Percentiles rank a stretch among this genome's conserved stretches.
phyloP scores from a whole-genome alignment of 208 protist species.

The Acanthamoeba triangularis region DNA sequence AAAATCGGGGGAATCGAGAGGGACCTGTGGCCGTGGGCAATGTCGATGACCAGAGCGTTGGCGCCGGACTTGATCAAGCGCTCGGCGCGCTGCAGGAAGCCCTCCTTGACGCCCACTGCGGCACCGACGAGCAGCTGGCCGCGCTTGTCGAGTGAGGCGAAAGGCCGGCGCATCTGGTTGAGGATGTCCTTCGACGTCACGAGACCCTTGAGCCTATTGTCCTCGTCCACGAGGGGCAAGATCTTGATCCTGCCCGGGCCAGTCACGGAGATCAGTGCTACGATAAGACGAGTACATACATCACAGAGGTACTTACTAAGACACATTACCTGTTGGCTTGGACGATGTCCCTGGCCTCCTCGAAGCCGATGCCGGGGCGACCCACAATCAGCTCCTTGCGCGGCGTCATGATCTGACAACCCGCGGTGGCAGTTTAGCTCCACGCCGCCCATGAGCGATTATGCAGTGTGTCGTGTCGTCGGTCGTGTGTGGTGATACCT shows the following conservation, averaged over 20 bases:
- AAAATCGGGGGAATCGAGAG: neutral
- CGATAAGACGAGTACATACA: no score
- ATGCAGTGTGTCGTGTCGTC: neutral
- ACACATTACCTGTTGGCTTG: constrained; percentile 90
- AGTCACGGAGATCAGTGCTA: no score
- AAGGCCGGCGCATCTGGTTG: constrained; percentile 78
- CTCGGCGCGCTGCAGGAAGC: constrained; percentile 93
- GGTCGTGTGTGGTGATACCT: constrained; percentile 92
- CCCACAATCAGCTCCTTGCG: constrained; percentile 86
- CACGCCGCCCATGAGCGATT: neutral
- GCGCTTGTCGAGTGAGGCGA: constrained; percentile 21
- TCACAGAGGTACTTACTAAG: no score
- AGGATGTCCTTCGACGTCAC: constrained; percentile 89
- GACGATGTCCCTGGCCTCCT: constrained; percentile 97
- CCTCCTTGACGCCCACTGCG: constrained; percentile 95
- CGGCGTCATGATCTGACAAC: constrained; percentile 44
- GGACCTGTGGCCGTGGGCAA: constrained; percentile 82
- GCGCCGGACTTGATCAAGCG: constrained; percentile 94
- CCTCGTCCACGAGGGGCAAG: constrained; percentile 97
- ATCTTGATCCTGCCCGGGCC: constrained; percentile 92
- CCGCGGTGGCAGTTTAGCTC: neutral
- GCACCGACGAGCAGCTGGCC: constrained; percentile 90
- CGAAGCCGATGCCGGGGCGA: constrained; percentile 92
- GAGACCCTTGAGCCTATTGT: constrained; percentile 95
- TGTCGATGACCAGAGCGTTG: constrained; percentile 96